phyloP scores from a whole-genome alignment of 257 asterid species.

The Plantago elongata region DNA sequence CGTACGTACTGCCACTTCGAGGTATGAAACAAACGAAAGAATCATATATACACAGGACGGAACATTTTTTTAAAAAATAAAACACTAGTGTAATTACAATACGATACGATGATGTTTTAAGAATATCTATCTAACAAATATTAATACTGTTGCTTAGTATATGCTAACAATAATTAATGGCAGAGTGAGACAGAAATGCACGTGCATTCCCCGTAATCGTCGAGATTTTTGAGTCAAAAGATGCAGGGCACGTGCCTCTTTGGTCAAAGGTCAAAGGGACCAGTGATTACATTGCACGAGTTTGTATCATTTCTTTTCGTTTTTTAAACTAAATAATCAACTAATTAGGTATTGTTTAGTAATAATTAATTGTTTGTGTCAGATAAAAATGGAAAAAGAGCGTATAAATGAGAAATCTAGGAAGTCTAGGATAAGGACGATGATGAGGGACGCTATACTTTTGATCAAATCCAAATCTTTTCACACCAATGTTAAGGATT shows the following conservation, averaged over 20 bases:
- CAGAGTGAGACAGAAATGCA: background rate
- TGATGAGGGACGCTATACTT: slow-evolving; percentile 19
- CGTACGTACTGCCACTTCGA: too few relatives aligned
- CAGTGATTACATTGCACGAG: slow-evolving; percentile 50
- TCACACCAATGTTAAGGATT: too few relatives aligned
- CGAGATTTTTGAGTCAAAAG: slow-evolving; percentile 10
- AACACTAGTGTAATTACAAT: too few relatives aligned
- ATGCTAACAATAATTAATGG: too few relatives aligned
- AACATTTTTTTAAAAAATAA: too few relatives aligned
- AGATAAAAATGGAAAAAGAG: background rate
- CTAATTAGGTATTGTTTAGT: too few relatives aligned
- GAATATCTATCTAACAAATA: too few relatives aligned
- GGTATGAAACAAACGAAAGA: too few relatives aligned
- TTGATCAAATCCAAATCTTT: slow-evolving; percentile 18
- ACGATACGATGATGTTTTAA: too few relatives aligned
- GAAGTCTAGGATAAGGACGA: slow-evolving; percentile 26
- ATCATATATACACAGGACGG: too few relatives aligned
- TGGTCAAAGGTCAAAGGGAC: slow-evolving; percentile 2
- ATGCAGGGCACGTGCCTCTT: slow-evolving; percentile 3
- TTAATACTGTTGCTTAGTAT: too few relatives aligned
- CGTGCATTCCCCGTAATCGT: slow-evolving; percentile 2
- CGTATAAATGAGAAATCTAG: slow-evolving; percentile 1
- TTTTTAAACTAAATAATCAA: background rate
- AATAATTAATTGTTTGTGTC: too few relatives aligned
- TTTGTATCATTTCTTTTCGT: slow-evolving; percentile 8